Conservation (phyloP, 2,329 filamentous ascomycete species). For the Pseudogymnoascus sp. region DNA sequence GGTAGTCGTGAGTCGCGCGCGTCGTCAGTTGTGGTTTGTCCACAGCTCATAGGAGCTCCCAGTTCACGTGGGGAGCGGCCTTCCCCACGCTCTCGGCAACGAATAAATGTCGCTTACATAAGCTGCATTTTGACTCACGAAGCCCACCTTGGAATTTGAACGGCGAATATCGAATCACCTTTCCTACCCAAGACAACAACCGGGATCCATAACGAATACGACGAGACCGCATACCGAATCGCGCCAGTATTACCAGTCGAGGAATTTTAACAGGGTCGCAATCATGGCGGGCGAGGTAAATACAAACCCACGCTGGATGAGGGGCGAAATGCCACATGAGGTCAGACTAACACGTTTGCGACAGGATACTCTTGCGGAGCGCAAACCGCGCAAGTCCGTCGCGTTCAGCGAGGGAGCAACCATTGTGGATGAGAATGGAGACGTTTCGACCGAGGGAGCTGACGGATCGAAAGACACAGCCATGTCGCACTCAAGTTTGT, state of each 20-base stretch:
- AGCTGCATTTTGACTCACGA: slow-evolving; percentile 12
- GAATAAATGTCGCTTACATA: neutral
- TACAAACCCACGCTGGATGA: neutral
- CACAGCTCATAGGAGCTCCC: neutral
- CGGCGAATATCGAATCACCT: slow-evolving; percentile 3
- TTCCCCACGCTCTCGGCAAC: neutral
- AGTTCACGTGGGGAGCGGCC: slow-evolving; percentile 13
- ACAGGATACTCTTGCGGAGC: slow-evolving; percentile 35
- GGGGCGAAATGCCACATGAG: neutral
- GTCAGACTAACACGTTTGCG: slow-evolving; percentile 4
- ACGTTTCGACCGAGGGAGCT: slow-evolving; percentile 63
- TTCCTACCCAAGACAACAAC: neutral
- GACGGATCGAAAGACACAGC: slow-evolving; percentile 74
- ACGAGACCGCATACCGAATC: slow-evolving; percentile 7
- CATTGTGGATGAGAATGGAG: slow-evolving; percentile 83
- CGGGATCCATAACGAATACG: neutral
- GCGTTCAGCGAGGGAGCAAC: slow-evolving; percentile 83
- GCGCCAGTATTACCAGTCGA: neutral
- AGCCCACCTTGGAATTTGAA: slow-evolving; percentile 12
- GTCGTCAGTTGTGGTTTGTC: neutral
- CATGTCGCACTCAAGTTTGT: slow-evolving; percentile 68
- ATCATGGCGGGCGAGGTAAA: slow-evolving; percentile 42
- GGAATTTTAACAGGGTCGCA: slow-evolving; percentile 22
- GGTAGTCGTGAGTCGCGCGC: slow-evolving; percentile 1
- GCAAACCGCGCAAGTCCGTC: slow-evolving; percentile 84